Base-by-base conservation (phyloP, 2,329 filamentous ascomycete genomes). In the Microsporum ferrugineum region DNA sequence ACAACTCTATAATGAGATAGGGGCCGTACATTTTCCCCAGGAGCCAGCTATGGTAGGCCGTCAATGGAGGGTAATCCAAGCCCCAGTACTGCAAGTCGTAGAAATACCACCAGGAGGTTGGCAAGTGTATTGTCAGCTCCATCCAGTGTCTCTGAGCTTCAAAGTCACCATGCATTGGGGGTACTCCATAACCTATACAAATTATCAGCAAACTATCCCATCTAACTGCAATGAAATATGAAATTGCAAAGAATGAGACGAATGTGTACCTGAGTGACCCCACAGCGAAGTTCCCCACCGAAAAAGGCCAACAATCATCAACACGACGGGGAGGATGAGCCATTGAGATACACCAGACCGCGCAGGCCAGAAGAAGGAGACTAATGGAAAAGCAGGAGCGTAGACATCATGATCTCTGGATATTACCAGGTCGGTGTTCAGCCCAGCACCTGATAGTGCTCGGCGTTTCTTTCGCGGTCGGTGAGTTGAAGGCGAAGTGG, bases 81-180 rank as follows among this genome's bases (percentile, higher is more conserved):
- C 95, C 95, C 94, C 94, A 99, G 87, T 92, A 99, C 70, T 92
- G 82, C 51, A 97, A 79, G 72, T 99, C 91, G 73, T 99, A 90
- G 71, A 95, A 96, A 75, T 99, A 99, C 94, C 95, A 99, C 73
- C 94, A 88, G 8, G 90, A 94, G 41, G 95, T 81, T 12, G 94
- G 94, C 1, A 99, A 79, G 63, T 96, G 84, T 6, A 84, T 88
- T 1, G 94, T 96, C 66, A 99, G 80, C 71, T 99, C 94, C 91
- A 99, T 96, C 94, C 94, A 99, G 75, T 99, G 94, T 68, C 94
- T 80, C 74, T 99, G 94, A 2, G 95, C 94, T 78, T 99, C 94
- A 76, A 96, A 99, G 75, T 99, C 94, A 66, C 94, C 94, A 71
- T 91, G 88, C 85, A 96, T 91, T 4, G 94, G 94, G 39, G 91